These are phyloP conservation scores for Phytophthora palmivora DNA, from an alignment of 352 stramenopile genomes.

Conservation along the genomic window DNA sequence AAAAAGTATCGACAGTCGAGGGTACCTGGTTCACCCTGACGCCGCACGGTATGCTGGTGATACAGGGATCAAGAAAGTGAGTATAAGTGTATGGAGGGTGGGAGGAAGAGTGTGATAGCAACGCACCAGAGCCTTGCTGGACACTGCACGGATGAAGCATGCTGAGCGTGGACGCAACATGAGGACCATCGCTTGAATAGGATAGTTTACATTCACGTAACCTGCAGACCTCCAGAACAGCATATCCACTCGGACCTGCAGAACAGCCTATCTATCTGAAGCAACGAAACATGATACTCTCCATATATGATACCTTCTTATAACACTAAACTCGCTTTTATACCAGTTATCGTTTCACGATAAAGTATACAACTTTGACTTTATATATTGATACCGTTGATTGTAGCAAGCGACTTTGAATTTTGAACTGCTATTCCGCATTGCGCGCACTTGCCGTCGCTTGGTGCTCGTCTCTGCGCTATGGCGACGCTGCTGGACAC, in stretches of 20 bases:
- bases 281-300: not conserved
- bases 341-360: not conserved
- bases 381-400: constrained; percentile 1
- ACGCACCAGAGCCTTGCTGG: constrained; percentile 24
- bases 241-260: constrained; percentile 16
- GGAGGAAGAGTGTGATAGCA: not conserved
- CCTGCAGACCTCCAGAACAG: constrained; percentile 1
- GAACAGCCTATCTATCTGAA: constrained; percentile 11
- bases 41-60: constrained; percentile 72
- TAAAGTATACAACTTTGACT: not conserved
- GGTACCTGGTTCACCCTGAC: constrained; percentile 65
- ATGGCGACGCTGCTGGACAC: constrained; percentile 50
- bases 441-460: not conserved
- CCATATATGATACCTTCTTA: constrained; percentile 1
- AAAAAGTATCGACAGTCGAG: constrained; percentile 87
- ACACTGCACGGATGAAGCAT: constrained; percentile 21
- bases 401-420: constrained; percentile 20
- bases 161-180: constrained; percentile 10
- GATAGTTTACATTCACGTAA: too few species aligned
- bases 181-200: constrained; percentile 22
- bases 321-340: not conserved
- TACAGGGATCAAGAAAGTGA: not conserved
- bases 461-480: not conserved
- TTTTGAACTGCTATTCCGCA: constrained; percentile 30
- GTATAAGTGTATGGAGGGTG: not conserved